phyloP scores from a whole-genome alignment of 78 protist genomes.

The Speleostelium caveatum region DNA sequence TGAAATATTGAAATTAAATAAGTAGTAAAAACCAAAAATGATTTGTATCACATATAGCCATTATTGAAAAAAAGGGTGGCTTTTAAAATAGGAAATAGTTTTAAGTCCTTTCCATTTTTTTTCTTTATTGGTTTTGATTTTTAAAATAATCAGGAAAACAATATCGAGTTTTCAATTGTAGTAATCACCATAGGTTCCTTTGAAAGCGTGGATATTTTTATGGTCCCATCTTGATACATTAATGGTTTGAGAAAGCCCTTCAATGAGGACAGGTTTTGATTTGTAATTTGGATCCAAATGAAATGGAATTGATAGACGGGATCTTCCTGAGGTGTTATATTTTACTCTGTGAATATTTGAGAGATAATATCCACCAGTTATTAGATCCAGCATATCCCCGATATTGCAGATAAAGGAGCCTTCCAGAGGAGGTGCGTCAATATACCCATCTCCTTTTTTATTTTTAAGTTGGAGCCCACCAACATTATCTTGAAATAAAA shows the following conservation, averaged over 20 bases:
- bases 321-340: not conserved
- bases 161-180: too few relatives aligned
- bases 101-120: too few relatives aligned
- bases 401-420: slow-evolving; percentile 73
- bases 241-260: not conserved
- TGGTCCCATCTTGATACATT: slow-evolving; percentile 12
- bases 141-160: slow-evolving; percentile 61
- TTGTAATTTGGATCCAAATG: slow-evolving; percentile 65
- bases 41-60: too few relatives aligned
- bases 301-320: slow-evolving; percentile 71
- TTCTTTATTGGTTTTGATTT: too few relatives aligned
- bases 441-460: slow-evolving; percentile 2
- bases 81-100: too few relatives aligned
- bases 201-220: slow-evolving; percentile 28
- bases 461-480: slow-evolving; percentile 73
- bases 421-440: slow-evolving; percentile 63
- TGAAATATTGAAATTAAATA: too few relatives aligned
- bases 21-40: too few relatives aligned
- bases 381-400: slow-evolving; percentile 83
- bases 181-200: slow-evolving; percentile 34
- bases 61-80: too few relatives aligned
- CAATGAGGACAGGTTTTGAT: not conserved
- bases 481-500: slow-evolving; percentile 46
- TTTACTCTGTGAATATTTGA: slow-evolving; percentile 78
- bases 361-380: slow-evolving; percentile 45